Evolutionary conservation across 306 rosid species (phyloP).

Genomic region (Albizia julibrissin): DNA sequence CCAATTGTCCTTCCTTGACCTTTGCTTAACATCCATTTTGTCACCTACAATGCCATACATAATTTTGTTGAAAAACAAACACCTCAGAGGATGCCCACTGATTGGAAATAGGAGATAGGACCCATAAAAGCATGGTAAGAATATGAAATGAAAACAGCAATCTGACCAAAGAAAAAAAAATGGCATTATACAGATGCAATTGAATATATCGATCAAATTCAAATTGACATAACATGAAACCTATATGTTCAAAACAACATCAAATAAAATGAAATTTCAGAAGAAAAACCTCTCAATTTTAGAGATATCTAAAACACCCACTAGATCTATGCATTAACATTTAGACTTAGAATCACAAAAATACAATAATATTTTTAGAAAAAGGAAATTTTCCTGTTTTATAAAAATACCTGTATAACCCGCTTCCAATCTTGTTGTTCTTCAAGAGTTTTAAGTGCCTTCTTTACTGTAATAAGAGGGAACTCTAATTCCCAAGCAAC

Average conservation of each 20-base stretch:
- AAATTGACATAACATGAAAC: background rate
- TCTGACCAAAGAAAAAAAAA: background rate
- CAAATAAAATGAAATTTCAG: background rate
- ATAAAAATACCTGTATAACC: conserved; percentile 68
- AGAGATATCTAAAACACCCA: conserved; percentile 12
- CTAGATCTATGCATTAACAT: background rate
- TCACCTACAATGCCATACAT: conserved; percentile 51
- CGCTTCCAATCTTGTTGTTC: conserved; percentile 84
- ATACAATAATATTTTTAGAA: background rate
- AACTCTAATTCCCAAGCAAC: conserved; percentile 98
- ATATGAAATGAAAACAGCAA: background rate
- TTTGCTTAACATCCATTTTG: conserved; percentile 97
- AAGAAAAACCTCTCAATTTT: background rate
- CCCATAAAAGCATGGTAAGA: conserved; percentile 3
- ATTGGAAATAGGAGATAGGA: background rate
- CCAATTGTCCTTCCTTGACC: conserved; percentile 99
- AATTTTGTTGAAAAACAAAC: conserved; percentile 12
- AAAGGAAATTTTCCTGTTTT: background rate
- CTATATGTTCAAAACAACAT: background rate
- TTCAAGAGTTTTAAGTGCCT: conserved; percentile 82
- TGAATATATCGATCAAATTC: background rate
- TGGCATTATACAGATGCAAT: background rate
- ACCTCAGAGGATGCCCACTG: conserved; percentile 23
- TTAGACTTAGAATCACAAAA: conserved; percentile 1
- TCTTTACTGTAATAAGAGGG: conserved; percentile 84